phyloP scores from a whole-genome alignment of 371 early-diverging fungal species.

The Mucor piriformis region DNA sequence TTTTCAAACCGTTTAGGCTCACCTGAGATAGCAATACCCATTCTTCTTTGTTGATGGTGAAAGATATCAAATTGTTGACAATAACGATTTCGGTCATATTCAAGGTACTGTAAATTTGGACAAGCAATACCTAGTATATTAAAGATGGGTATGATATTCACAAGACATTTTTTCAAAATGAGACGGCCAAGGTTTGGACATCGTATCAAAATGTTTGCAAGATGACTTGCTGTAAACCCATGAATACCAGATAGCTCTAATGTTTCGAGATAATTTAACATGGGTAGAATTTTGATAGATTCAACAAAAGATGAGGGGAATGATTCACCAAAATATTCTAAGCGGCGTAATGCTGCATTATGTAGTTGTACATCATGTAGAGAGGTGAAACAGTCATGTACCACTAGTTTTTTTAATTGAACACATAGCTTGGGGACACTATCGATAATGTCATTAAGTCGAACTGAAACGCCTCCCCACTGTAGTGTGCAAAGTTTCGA shows the following conservation, averaged over 20 bases:
- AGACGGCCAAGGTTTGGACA: slow-evolving; percentile 19
- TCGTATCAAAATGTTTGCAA: slow-evolving; percentile 19
- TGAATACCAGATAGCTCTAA: slow-evolving; percentile 25
- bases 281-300: neutral
- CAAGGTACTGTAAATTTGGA: slow-evolving; percentile 13
- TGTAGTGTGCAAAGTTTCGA: slow-evolving; percentile 16
- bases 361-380: slow-evolving; percentile 3
- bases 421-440: slow-evolving; percentile 20
- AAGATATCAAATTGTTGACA: slow-evolving; percentile 1
- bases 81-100: slow-evolving; percentile 14
- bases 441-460: slow-evolving; percentile 29
- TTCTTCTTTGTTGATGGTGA: neutral
- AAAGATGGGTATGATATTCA: slow-evolving; percentile 26
- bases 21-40: neutral
- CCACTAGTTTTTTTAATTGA: slow-evolving; percentile 19
- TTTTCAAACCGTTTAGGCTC: neutral
- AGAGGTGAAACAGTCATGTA: slow-evolving; percentile 32
- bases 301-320: slow-evolving; percentile 5
- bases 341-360: slow-evolving; percentile 2
- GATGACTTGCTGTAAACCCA: slow-evolving; percentile 20
- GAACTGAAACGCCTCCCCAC: slow-evolving; percentile 30
- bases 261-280: neutral
- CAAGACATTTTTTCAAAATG: slow-evolving; percentile 17
- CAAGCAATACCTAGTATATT: slow-evolving; percentile 10
- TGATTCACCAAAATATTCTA: slow-evolving; percentile 14